A percentile compares a stretch with the other conserved stretches of the same genome.
phyloP scores from a whole-genome alignment of 164 flowering plant genomes.

The Aristolochia fimbriata region DNA sequence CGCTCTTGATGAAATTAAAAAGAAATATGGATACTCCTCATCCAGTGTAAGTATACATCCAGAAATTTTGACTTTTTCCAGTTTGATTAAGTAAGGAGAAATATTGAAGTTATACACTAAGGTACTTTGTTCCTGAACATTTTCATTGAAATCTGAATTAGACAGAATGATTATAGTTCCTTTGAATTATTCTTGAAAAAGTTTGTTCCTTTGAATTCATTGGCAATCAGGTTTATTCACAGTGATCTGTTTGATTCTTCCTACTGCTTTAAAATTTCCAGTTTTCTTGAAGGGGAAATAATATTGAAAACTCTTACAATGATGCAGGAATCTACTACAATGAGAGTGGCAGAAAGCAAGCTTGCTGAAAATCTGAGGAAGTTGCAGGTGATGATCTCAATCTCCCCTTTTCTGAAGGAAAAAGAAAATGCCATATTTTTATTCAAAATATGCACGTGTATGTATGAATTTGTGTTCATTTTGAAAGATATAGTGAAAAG shows the following conservation, averaged over 20 bases:
- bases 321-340: constrained; percentile 47
- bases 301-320: neutral
- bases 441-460: too few species aligned
- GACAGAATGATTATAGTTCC: neutral
- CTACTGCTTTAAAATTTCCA: neutral
- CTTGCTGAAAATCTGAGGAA: constrained; percentile 61
- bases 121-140: neutral
- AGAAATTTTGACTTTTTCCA: neutral
- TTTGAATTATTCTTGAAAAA: too few species aligned
- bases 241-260: neutral
- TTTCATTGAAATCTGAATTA: neutral
- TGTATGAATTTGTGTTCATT: too few species aligned
- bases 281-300: neutral
- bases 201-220: neutral
- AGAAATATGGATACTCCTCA: constrained; percentile 63
- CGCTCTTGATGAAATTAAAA: constrained; percentile 73
- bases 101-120: too few species aligned
- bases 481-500: neutral
- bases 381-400: constrained; percentile 46
- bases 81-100: too few species aligned
- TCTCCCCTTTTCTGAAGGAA: neutral
- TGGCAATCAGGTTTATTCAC: too few species aligned
- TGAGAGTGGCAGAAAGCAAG: constrained; percentile 56
- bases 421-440: too few species aligned
- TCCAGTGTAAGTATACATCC: constrained; percentile 36